A percentile compares a stretch with the other conserved stretches of the same genome.
These are phyloP conservation scores for Tricholoma matsutake DNA, from an alignment of 768 basidiomycete species.

Conservation along the genomic window DNA sequence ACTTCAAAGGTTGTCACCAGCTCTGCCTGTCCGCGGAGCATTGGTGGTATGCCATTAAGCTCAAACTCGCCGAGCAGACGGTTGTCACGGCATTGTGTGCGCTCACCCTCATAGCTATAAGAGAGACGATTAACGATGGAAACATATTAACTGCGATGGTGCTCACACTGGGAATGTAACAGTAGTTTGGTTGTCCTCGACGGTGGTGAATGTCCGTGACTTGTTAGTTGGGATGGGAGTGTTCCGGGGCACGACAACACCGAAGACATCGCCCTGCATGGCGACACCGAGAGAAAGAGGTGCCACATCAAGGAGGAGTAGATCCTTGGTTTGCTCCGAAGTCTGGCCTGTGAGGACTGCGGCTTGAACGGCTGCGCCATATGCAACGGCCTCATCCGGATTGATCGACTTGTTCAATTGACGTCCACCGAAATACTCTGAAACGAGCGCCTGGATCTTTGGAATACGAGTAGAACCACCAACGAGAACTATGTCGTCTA, in stretches of 20 bases:
- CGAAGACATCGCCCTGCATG: slow-evolving; percentile 99
- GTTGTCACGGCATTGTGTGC: slow-evolving; percentile 99
- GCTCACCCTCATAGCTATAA: slow-evolving; percentile 95
- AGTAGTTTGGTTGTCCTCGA: slow-evolving; percentile 99
- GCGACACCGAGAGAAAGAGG: slow-evolving; percentile 99
- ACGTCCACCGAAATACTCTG: slow-evolving; percentile 97
- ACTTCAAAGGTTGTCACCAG: slow-evolving; percentile 99
- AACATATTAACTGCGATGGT: neutral
- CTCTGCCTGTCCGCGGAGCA: slow-evolving; percentile 99
- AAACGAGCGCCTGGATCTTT: slow-evolving; percentile 97
- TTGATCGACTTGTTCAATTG: slow-evolving; percentile 99
- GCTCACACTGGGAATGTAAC: slow-evolving; percentile 98
- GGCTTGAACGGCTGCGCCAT: slow-evolving; percentile 99
- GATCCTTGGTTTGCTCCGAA: slow-evolving; percentile 97
- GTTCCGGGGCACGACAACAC: slow-evolving; percentile 98
- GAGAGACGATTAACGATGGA: neutral
- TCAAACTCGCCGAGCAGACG: slow-evolving; percentile 99
- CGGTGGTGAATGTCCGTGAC: slow-evolving; percentile 97
- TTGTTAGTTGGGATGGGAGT: slow-evolving; percentile 99
- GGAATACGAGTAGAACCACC: slow-evolving; percentile 99
- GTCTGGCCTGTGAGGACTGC: slow-evolving; percentile 98
- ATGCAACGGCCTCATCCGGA: slow-evolving; percentile 99
- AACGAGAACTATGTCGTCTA: slow-evolving; percentile 99
- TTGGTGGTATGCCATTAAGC: slow-evolving; percentile 97
- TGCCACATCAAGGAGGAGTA: slow-evolving; percentile 97